Base-by-base conservation (phyloP, 176 grass and related monocot species). In the Dendrocalamus sinicus region DNA sequence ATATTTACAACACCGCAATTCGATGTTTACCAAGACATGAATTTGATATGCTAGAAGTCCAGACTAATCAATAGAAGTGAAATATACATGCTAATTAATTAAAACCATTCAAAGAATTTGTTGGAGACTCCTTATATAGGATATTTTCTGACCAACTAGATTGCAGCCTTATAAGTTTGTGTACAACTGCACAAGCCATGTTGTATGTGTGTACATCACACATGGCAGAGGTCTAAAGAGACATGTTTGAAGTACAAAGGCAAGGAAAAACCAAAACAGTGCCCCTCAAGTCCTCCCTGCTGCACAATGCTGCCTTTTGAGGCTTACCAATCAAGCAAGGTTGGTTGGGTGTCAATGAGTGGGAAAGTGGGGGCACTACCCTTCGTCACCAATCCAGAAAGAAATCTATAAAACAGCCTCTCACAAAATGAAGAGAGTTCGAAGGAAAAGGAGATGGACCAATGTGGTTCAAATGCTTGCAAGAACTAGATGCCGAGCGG, bases 241-340 rank as follows among this genome's bases (percentile, higher is more conserved):
- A 75, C 82, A 85, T 88, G 85, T 88, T 58, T 85, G 24, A 91
- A 70, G 89, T 81, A 85, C 81, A 77, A 83, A 83, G 66, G 82
- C 67, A 61, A 68, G 12, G 22, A 28, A 75, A 75, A n/a, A 50
- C 58, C 30, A 3, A 60, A 87, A 74, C 66, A 71, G 54, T 84
- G 67, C 37, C 53, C 60, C 59, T 89, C 78, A 81, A 81, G 82
- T 86, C 76, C 75, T 78, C 78, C 74, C 64, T 83, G 53, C 88
- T 54, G 61, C 19, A 23, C 81, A 57, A 62, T 69, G 58, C 72
- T 47, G 59, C 83, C 81, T 89, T 80, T 81, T 67, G 89, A 91
- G 72, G 80, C 93, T 95, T 95, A 13, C 66, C 75, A 52, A 75
- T 89, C 79, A 95, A 95, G 93, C 85, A 95, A 92, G 89, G 93